Evolutionary conservation across 106 monocot genomes (phyloP), one percentile per base, ranked within the genome.

Genomic region (Dendrobium huoshanense): DNA sequence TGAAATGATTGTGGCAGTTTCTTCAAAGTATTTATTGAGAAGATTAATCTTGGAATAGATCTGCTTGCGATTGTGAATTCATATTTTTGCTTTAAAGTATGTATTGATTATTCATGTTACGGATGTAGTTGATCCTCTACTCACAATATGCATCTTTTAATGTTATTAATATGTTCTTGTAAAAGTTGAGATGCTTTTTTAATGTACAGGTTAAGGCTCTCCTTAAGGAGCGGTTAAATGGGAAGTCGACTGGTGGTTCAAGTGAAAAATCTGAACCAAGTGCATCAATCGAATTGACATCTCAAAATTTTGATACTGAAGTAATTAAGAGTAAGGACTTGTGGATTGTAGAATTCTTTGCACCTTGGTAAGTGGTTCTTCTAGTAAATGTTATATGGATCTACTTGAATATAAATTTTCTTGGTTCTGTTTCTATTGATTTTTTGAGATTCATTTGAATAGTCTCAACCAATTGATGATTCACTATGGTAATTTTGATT

Each of bases 331-430:
- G 94, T 67, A 98, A 95, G 51, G 94, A 98, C 8, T 86, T 98
- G 17, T 98, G 98, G 98, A 85, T 98, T 43, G 95, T 98, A 44
- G 94, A 98, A 81, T 98, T 95, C 85, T 98, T 98, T 81, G 94
- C 98, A 78, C 98, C 98, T 77, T 98, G 98, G 98, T 98, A 76
- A 27, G 76, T 76, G 49, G 25, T 4, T 76, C 11, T 76, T 15
- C 27, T 0, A 44, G 43, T 74, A 44, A 70, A 74, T 4, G 4
- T 44, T 74, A 70, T 29, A 15, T 70, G 31, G 70, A 15, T 70
- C 64, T 65, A 70, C 33, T 4, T 70, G 70, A 70, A 70, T 70
- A 70, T 70, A 70, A 17, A 40, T 40, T 13, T 70, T 20, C 37
- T 70, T 33, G 15, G 37, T 70, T 70, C 4, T 13, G 37, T 70